Evolutionary conservation across 2,329 filamentous ascomycete species (phyloP), one percentile per base, ranked within the genome.

Genomic region (Podosphaera fusca): DNA sequence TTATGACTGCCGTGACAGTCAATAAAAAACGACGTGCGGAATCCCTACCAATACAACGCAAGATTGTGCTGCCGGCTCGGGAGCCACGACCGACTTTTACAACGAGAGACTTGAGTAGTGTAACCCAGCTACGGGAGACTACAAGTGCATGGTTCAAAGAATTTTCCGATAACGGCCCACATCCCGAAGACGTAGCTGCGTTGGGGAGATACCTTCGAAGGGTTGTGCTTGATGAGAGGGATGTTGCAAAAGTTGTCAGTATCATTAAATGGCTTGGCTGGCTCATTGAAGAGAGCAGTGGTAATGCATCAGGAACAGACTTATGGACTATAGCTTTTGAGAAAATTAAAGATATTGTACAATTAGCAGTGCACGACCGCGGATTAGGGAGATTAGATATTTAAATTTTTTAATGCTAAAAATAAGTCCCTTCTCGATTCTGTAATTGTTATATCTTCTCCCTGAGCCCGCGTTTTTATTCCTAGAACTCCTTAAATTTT

Each of bases 121-220:
- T 81, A 5, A 67, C 72, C 0, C 84, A 94, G 61, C 72, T 96
- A 56, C 78, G 88, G 50, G 74, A 79, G 42, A 87, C 87, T 65
- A 72, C 95, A 12, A 77, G 74, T 57, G 79, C 79, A 3, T 98
- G 92, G 92, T 77, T 87, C 61, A 67, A 71, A 2, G 80, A 83
- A 59, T 94, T 90, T 59, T 72, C 69, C 40, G 73, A 74, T 4
- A 83, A 89, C 2, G 87, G 85, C 0, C 92, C 92, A 1, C 88
- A 92, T 68, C 70, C 70, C 0, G 80, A 85, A 58, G 92, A 98
- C 68, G 82, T 90, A 0, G 75, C 75, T 46, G 81, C 89, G 42
- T 73, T 96, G 59, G 78, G 76, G 56, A 77, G 73, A 64, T 96
- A 94, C 68, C 68, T 96, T 35, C 72, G 67, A 4, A 76, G 76